These are phyloP conservation scores for Cutaneotrichosporon sp. DNA, from an alignment of 1,284 basidiomycete genomes.

Conservation along the genomic window DNA sequence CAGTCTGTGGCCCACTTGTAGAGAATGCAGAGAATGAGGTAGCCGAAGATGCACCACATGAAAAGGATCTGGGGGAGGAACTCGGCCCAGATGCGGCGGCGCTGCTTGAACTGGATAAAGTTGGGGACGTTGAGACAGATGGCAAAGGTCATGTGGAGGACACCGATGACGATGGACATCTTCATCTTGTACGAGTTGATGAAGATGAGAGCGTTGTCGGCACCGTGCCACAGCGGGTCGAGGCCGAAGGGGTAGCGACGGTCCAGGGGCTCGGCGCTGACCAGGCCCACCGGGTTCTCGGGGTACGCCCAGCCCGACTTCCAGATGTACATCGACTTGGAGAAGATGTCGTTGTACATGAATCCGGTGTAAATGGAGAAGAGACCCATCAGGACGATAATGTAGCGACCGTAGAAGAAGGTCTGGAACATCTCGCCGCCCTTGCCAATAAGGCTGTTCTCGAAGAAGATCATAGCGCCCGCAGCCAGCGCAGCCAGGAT, in stretches of 20 bases:
- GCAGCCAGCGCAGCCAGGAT: slow-evolving; percentile 75
- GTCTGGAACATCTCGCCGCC: slow-evolving; percentile 70
- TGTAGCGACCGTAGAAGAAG: slow-evolving; percentile 97
- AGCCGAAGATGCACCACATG: slow-evolving; percentile 95
- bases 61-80: slow-evolving; percentile 97
- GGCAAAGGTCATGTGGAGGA: slow-evolving; percentile 98
- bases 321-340: slow-evolving; percentile 83
- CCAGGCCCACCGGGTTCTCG: slow-evolving; percentile 51
- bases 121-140: slow-evolving; percentile 94
- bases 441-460: slow-evolving; percentile 72
- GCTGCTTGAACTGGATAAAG: slow-evolving; percentile 85
- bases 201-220: slow-evolving; percentile 88
- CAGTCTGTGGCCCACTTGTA: slow-evolving; percentile 98
- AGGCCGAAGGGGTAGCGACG: slow-evolving; percentile 85
- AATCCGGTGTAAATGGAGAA: slow-evolving; percentile 96
- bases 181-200: slow-evolving; percentile 99
- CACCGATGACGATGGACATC: slow-evolving; percentile 95
- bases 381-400: slow-evolving; percentile 92
- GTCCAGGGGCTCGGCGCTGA: slow-evolving; percentile 59
- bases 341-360: slow-evolving; percentile 99
- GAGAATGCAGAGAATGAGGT: slow-evolving; percentile 88
- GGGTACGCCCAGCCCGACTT: slow-evolving; percentile 85
- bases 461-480: slow-evolving; percentile 75
- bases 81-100: slow-evolving; percentile 81
- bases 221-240: slow-evolving; percentile 92